A percentile compares a stretch with the other conserved stretches of the same genome.
Evolutionary conservation across 1,284 basidiomycete species (phyloP).

Genomic region (Fomitopsis pinicola): DNA sequence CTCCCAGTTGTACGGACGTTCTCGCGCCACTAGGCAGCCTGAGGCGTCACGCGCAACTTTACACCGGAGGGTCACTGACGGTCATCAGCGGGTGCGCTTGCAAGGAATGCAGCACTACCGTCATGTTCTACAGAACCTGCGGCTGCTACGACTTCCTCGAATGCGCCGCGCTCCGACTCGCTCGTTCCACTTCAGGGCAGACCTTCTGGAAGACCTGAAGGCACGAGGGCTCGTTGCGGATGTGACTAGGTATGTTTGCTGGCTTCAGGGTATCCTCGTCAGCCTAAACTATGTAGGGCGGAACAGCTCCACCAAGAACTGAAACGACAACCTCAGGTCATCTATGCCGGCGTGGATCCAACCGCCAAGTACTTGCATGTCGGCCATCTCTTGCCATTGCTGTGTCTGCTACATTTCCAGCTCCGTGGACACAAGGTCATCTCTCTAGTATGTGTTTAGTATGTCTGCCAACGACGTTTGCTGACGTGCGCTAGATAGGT

Average conservation of each 20-base stretch:
- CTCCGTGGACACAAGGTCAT: slow-evolving; percentile 78
- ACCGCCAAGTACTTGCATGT: slow-evolving; percentile 88
- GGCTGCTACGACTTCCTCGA: neutral
- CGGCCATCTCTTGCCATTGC: slow-evolving; percentile 88
- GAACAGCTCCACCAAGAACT: slow-evolving; percentile 36
- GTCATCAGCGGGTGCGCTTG: neutral
- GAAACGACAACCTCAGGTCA: slow-evolving; percentile 39
- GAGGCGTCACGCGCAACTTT: too few species aligned
- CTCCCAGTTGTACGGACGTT: too few species aligned
- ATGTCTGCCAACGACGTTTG: neutral
- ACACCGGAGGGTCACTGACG: too few species aligned
- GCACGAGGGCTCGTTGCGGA: slow-evolving; percentile 28
- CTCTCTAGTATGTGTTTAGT: slow-evolving; percentile 42
- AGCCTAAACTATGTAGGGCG: slow-evolving; percentile 6
- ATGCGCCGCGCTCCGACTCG: slow-evolving; percentile 7
- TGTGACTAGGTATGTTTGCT: slow-evolving; percentile 24
- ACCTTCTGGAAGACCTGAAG: slow-evolving; percentile 26
- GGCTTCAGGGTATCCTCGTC: neutral
- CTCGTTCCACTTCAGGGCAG: slow-evolving; percentile 15
- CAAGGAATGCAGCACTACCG: slow-evolving; percentile 12
- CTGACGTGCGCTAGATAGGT: slow-evolving; percentile 66
- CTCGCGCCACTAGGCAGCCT: neutral
- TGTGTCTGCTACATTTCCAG: slow-evolving; percentile 86
- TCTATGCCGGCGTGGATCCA: slow-evolving; percentile 93
- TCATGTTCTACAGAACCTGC: slow-evolving; percentile 4